Evolutionary conservation across 345 rosid species (phyloP).

Genomic region (Pseudoturritis turrita): DNA sequence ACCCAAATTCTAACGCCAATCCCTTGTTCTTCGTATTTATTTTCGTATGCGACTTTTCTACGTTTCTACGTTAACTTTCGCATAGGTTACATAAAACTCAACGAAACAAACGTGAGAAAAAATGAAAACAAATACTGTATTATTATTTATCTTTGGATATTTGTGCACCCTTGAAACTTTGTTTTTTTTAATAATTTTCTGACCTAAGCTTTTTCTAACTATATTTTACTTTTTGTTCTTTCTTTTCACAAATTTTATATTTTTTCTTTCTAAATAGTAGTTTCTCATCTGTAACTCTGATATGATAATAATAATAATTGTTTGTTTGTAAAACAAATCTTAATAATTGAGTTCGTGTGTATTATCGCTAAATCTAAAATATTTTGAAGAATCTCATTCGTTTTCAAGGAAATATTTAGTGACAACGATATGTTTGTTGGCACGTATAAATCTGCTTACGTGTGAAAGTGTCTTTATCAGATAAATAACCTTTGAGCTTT

Average conservation of each 20-base stretch:
- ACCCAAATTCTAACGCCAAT: not conserved
- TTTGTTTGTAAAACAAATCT: not conserved
- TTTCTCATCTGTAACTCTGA: not conserved
- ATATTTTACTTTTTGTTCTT: not conserved
- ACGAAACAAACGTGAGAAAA: not conserved
- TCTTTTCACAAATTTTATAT: not conserved
- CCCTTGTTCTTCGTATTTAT: not conserved
- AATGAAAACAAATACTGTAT: not conserved
- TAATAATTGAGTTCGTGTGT: not conserved
- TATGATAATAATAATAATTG: not conserved
- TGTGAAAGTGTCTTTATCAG: not conserved
- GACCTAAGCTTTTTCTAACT: not conserved
- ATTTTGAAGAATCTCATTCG: not conserved
- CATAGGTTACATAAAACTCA: conserved; percentile 20
- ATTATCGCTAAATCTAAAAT: not conserved
- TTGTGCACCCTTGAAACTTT: conserved; percentile 2
- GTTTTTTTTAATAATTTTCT: not conserved
- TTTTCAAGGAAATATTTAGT: not conserved
- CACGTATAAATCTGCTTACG: not conserved
- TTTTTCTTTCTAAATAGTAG: not conserved
- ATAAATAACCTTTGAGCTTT: not conserved
- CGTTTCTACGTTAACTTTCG: conserved; percentile 9
- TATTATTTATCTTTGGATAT: not conserved
- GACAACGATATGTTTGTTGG: conserved; percentile 7
- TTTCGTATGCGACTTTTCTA: conserved; percentile 12